phyloP scores from a whole-genome alignment of 805 yeast species.

The Candida arabinofermentans region DNA sequence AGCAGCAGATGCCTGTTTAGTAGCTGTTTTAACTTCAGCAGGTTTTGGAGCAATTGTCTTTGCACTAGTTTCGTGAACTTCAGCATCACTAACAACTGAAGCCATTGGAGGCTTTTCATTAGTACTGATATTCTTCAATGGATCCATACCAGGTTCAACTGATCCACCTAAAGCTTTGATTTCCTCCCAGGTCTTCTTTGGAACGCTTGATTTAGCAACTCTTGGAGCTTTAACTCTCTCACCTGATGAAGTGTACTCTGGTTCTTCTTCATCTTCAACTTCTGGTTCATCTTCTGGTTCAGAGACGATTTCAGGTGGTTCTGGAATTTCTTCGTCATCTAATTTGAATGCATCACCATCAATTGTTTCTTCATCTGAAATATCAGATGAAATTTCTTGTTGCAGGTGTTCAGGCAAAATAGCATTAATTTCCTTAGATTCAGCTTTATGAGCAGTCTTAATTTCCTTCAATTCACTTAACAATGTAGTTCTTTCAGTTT shows the following conservation, averaged over 20 bases:
- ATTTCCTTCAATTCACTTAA: constrained; percentile 32
- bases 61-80: constrained; percentile 11
- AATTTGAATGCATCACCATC: constrained; percentile 26
- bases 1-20: constrained; percentile 8
- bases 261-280: constrained; percentile 27
- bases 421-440: constrained; percentile 44
- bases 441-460: constrained; percentile 35
- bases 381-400: constrained; percentile 26
- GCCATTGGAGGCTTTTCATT: constrained; percentile 36
- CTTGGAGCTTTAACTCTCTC: constrained; percentile 29
- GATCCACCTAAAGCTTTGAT: constrained; percentile 22
- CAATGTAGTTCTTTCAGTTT: constrained; percentile 36
- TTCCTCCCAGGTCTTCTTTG: constrained; percentile 28
- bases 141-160: constrained; percentile 31
- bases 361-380: constrained; percentile 26
- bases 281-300: constrained; percentile 22
- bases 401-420: constrained; percentile 52
- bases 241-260: constrained; percentile 31
- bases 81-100: constrained; percentile 22
- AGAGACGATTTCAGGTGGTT: constrained; percentile 27
- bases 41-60: constrained; percentile 4
- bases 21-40: constrained; percentile 1
- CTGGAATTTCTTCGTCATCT: constrained; percentile 22
- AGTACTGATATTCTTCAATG: constrained; percentile 34
- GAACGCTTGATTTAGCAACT: constrained; percentile 10